phyloP scores from a whole-genome alignment of 345 rosid species.

The Rhizophora mangle region DNA sequence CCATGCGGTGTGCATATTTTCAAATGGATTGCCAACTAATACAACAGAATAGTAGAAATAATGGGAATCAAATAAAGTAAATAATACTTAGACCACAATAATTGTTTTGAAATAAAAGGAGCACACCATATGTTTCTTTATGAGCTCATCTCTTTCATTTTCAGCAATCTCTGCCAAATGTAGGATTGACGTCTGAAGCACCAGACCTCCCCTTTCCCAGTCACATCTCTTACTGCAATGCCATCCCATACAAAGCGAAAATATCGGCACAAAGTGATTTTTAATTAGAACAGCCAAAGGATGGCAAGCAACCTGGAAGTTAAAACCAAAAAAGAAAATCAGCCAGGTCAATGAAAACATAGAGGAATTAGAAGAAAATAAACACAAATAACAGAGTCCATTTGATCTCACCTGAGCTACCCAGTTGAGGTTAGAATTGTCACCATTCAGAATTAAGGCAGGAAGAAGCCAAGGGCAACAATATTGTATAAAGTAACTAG shows the following conservation, averaged over 20 bases:
- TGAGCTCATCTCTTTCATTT: slow-evolving; percentile 76
- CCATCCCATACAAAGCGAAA: slow-evolving; percentile 73
- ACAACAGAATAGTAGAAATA: no score
- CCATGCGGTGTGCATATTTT: not conserved
- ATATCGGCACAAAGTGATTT: slow-evolving; percentile 79
- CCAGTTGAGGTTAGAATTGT: slow-evolving; percentile 62
- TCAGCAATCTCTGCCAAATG: slow-evolving; percentile 66
- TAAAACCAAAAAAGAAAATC: slow-evolving; percentile 6
- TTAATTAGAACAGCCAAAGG: slow-evolving; percentile 54
- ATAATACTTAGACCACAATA: not conserved
- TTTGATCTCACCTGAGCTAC: slow-evolving; percentile 60
- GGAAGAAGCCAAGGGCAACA: slow-evolving; percentile 93
- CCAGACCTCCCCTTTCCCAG: slow-evolving; percentile 55
- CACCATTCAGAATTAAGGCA: slow-evolving; percentile 61
- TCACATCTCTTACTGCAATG: slow-evolving; percentile 64
- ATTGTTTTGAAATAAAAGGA: slow-evolving; percentile 14
- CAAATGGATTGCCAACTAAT: no score
- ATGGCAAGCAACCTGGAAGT: slow-evolving; percentile 63
- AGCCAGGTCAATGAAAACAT: not conserved
- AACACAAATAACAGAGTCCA: not conserved
- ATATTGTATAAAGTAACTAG: slow-evolving; percentile 67
- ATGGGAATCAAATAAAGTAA: not conserved
- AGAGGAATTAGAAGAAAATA: not conserved
- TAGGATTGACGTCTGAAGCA: slow-evolving; percentile 66
- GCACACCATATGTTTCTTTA: slow-evolving; percentile 79